Conservation (phyloP, 345 rosid species). For the Passiflora organensis region DNA sequence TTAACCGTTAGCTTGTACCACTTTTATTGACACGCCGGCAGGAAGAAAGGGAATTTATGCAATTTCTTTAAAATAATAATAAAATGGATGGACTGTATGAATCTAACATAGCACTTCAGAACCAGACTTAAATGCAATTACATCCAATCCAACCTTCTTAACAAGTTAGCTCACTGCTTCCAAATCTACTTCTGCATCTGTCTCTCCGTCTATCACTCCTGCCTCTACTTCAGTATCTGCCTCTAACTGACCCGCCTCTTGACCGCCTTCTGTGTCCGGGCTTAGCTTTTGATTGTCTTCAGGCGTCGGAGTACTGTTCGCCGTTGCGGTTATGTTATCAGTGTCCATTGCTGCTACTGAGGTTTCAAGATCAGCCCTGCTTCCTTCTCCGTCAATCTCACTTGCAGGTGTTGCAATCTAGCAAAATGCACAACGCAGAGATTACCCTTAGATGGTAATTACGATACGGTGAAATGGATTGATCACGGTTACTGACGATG, state of each 20-base stretch:
- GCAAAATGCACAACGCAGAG: neutral
- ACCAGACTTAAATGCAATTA: too few species aligned
- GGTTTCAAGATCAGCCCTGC: conserved; percentile 51
- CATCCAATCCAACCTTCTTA: too few species aligned
- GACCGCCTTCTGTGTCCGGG: conserved; percentile 64
- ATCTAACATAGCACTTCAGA: too few species aligned
- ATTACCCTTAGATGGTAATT: neutral
- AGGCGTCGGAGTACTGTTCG: conserved; percentile 47
- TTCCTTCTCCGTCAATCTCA: conserved; percentile 62
- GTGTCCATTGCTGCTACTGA: conserved; percentile 54
- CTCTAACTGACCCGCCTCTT: conserved; percentile 70
- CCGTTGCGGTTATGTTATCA: conserved; percentile 32
- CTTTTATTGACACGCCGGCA: too few species aligned
- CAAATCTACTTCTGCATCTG: conserved; percentile 64
- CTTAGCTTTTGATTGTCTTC: conserved; percentile 75
- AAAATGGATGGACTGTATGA: too few species aligned
- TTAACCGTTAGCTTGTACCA: too few species aligned
- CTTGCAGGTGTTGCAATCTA: conserved; percentile 48
- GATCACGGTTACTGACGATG: too few species aligned
- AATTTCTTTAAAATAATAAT: too few species aligned
- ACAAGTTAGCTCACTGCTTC: conserved; percentile 32
- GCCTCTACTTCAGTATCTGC: conserved; percentile 51
- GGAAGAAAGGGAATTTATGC: too few species aligned
- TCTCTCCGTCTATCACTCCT: conserved; percentile 58
- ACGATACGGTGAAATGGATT: neutral